phyloP scores from a whole-genome alignment of 306 rosid genomes.

The Lathyrus oleraceus region DNA sequence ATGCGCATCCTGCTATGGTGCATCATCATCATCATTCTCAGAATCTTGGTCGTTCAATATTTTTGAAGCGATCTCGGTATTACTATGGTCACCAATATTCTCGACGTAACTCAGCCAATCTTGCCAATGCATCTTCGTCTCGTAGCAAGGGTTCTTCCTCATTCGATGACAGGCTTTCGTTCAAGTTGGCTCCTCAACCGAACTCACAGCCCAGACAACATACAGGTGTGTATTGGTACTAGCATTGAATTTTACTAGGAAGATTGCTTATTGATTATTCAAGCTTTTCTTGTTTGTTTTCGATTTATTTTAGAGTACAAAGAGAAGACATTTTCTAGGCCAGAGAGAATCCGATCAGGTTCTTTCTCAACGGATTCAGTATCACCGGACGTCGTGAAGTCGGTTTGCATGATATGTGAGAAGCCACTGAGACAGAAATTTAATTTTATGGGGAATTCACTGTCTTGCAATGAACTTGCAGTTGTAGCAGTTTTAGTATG shows the following conservation, averaged over 20 bases:
- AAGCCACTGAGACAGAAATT: constrained; percentile 64
- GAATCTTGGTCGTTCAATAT: constrained; percentile 66
- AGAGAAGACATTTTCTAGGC: constrained; percentile 56
- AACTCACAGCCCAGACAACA: constrained; percentile 47
- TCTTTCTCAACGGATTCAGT: constrained; percentile 45
- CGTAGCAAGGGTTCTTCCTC: constrained; percentile 57
- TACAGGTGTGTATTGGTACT: constrained; percentile 35
- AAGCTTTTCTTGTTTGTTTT: background rate
- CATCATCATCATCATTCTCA: constrained; percentile 75
- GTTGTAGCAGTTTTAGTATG: constrained; percentile 83
- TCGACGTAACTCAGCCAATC: constrained; percentile 67
- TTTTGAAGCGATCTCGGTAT: constrained; percentile 82
- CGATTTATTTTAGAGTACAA: constrained; percentile 42
- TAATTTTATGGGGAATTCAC: constrained; percentile 47
- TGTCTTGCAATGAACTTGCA: constrained; percentile 58
- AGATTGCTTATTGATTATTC: background rate
- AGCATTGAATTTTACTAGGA: background rate
- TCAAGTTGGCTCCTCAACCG: constrained; percentile 63
- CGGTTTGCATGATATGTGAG: constrained; percentile 69
- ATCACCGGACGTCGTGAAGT: constrained; percentile 51
- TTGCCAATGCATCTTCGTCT: constrained; percentile 63
- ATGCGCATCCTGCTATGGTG: constrained; percentile 44
- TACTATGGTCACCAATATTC: constrained; percentile 82
- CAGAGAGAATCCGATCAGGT: constrained; percentile 72
- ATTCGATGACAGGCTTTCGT: constrained; percentile 55